A percentile compares a stretch with the other conserved stretches of the same genome.
These are phyloP conservation scores for Sclerotinia sclerotiorum DNA, from an alignment of 2,329 filamentous ascomycete species.

Conservation along the genomic window DNA sequence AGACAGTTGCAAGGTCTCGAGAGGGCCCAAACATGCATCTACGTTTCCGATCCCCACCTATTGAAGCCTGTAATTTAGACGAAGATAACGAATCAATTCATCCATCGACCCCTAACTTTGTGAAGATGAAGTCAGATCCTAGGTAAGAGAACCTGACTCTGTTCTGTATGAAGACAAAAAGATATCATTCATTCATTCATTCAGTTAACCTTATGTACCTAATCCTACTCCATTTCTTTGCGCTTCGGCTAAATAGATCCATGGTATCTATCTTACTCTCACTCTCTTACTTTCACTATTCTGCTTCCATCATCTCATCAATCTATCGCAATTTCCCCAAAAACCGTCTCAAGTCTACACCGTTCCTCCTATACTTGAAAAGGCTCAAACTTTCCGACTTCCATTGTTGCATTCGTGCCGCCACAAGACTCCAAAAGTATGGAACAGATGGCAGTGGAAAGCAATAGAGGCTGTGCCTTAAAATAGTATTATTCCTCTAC, in stretches of 20 bases:
- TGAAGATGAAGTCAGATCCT: not conserved
- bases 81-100: slow-evolving; percentile 8
- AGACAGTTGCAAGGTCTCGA: slow-evolving; percentile 11
- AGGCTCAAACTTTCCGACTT: not conserved
- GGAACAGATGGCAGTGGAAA: not conserved
- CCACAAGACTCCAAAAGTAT: not conserved
- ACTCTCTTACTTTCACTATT: not conserved
- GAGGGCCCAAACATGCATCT: not conserved
- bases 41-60: not conserved
- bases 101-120: not conserved
- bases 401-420: not conserved
- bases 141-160: not conserved
- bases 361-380: not conserved
- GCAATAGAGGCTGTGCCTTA: slow-evolving; percentile 7
- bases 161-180: not conserved
- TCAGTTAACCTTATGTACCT: too few relatives aligned
- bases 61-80: not conserved
- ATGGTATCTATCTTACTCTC: too few relatives aligned
- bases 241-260: not conserved
- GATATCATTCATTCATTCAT: not conserved
- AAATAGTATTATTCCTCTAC: slow-evolving; percentile 14
- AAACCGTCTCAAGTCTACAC: not conserved
- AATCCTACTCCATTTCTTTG: not conserved
- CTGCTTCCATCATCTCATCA: not conserved
- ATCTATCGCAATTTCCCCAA: not conserved